Evolutionary conservation across 495 filamentous ascomycete species (phyloP), one percentile per base, ranked within the genome.

Genomic region (Melanomma pulvis-pyrius): DNA sequence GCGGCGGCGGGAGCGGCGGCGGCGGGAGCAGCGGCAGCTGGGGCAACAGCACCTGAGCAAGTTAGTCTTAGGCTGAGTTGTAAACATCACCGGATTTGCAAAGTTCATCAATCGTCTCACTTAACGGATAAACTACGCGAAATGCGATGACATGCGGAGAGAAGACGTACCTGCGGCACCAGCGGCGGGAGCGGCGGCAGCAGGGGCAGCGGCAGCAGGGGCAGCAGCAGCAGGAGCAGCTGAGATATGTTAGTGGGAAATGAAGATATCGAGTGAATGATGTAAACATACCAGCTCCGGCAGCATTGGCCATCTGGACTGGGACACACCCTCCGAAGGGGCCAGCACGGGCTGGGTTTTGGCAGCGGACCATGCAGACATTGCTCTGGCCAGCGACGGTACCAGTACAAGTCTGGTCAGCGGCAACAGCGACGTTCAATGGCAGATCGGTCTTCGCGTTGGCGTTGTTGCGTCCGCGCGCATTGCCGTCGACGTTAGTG

Each of bases 311-410:
- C 77, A 81, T 78, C 72, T 85, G 82, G 26, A 85, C 79, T 2
- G 82, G 81, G 15, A 84, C 77, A 39, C 82, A 81, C 24, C 82
- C 82, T 13, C 82, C 82, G 54, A 85, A 85, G 3, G 80, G 82
- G 0, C 82, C 82, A 22, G 81, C 80, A n/a, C 77, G 71, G 0
- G 80, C 79, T 0, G 62, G 71, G 62, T 85, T 85, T 69, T 80
- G 72, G 77, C 82, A 82, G 7, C 81, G 77, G 12, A 84, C 83
- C 29, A 85, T 73, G 69, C 83, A 85, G 54, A 81, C 75, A 58
- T 81, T 81, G 25, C 76, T 73, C 72, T 82, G 78, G 15, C 81
- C 82, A 1, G 82, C 83, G 5, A 81, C 81, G 17, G 80, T 81
- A 39, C 83, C 83, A 47, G 79, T 83, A 73, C 83, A 85, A 9